Percentiles rank a stretch among this genome's conserved stretches.
These are phyloP conservation scores for Phaeolepiota aurea DNA, from an alignment of 768 basidiomycete species.

Conservation along the genomic window DNA sequence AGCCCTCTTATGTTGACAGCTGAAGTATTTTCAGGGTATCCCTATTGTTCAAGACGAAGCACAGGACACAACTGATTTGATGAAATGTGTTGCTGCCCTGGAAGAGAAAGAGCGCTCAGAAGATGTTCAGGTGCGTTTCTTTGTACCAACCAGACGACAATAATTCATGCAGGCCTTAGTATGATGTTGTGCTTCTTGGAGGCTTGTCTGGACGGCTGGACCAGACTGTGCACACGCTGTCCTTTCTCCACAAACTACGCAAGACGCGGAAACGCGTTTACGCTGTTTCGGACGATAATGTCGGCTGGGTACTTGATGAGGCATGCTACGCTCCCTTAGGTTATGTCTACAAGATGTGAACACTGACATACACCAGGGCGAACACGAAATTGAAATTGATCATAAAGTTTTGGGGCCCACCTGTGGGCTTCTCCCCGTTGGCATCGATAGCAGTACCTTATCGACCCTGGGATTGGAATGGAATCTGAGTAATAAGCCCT, in stretches of 20 bases:
- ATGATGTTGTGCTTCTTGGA: slow-evolving; percentile 73
- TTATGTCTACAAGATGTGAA: neutral
- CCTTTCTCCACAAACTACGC: slow-evolving; percentile 76
- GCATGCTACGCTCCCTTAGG: slow-evolving; percentile 30
- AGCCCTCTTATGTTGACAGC: neutral
- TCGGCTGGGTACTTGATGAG: slow-evolving; percentile 81
- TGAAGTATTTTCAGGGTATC: slow-evolving; percentile 47
- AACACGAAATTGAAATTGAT: slow-evolving; percentile 72
- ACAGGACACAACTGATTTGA: slow-evolving; percentile 88
- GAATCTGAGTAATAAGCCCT: slow-evolving; percentile 63
- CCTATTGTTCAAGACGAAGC: slow-evolving; percentile 56
- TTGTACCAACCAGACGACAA: slow-evolving; percentile 1
- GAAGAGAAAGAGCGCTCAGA: slow-evolving; percentile 44
- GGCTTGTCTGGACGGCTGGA: slow-evolving; percentile 89
- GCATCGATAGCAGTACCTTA: slow-evolving; percentile 67
- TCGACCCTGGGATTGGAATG: slow-evolving; percentile 81
- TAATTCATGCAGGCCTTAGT: slow-evolving; percentile 29
- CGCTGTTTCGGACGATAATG: slow-evolving; percentile 82
- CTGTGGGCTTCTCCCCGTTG: slow-evolving; percentile 92
- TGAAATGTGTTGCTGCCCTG: slow-evolving; percentile 78
- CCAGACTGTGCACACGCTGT: slow-evolving; percentile 88
- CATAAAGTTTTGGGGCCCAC: slow-evolving; percentile 72
- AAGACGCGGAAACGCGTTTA: slow-evolving; percentile 50
- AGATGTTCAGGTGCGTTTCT: slow-evolving; percentile 24
- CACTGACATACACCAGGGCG: slow-evolving; percentile 45